These are phyloP conservation scores for Exutisphaerella laricina DNA, from an alignment of 2,329 filamentous ascomycete species.

Conservation along the genomic window DNA sequence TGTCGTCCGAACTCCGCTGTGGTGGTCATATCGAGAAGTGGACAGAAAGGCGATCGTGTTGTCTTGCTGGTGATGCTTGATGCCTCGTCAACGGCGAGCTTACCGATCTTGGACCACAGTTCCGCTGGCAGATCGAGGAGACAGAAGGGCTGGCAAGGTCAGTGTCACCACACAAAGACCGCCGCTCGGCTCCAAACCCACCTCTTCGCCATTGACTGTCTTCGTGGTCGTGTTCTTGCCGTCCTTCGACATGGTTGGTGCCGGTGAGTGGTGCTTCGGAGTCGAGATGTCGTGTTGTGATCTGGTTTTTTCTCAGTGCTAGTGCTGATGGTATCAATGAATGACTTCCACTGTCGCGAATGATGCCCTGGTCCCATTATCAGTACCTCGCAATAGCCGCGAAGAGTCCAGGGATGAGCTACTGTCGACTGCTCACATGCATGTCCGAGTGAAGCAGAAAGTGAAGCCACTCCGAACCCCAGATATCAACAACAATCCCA, in stretches of 20 bases:
- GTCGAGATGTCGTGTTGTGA: no score
- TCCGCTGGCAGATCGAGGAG: slow-evolving; percentile 8
- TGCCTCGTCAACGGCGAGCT: slow-evolving; percentile 3
- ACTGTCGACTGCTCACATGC: no score
- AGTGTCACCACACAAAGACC: not conserved
- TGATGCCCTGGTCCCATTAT: no score
- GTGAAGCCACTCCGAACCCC: no score
- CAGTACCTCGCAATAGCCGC: no score
- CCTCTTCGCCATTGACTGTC: not conserved
- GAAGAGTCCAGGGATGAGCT: no score
- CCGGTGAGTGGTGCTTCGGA: not conserved
- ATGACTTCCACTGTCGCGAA: no score
- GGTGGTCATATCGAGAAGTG: not conserved
- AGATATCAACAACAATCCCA: no score
- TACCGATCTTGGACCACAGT: slow-evolving; percentile 8
- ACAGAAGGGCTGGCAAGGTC: not conserved
- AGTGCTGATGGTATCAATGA: no score
- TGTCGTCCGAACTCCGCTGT: not conserved
- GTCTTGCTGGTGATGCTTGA: not conserved
- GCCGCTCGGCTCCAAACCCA: not conserved
- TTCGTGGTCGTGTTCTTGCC: slow-evolving; percentile 9
- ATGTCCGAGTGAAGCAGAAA: no score
- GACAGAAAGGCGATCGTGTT: no score
- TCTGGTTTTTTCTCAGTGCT: no score
- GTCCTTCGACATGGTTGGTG: not conserved